A percentile compares a stretch with the other conserved stretches of the same genome.
Evolutionary conservation across 2,329 filamentous ascomycete genomes (phyloP).

Genomic region (Claviceps purpurea): DNA sequence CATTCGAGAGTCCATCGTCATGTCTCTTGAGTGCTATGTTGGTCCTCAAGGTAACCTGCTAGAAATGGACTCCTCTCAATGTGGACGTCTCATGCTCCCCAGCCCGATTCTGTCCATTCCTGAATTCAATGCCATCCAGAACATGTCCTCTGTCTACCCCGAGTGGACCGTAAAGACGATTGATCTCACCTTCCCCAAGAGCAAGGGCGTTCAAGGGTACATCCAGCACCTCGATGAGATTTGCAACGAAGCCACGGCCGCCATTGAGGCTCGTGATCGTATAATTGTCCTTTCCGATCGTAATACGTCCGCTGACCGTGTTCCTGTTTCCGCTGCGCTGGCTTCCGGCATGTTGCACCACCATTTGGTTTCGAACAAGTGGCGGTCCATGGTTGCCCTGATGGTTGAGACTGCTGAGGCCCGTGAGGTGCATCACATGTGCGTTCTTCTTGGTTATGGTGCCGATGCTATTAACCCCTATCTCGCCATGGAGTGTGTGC

Average conservation of each 20-base stretch:
- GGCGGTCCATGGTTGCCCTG: slow-evolving; percentile 77
- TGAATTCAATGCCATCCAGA: slow-evolving; percentile 79
- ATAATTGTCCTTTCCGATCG: slow-evolving; percentile 84
- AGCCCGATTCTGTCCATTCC: slow-evolving; percentile 82
- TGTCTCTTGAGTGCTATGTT: slow-evolving; percentile 94
- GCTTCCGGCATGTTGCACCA: slow-evolving; percentile 92
- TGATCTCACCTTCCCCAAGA: slow-evolving; percentile 87
- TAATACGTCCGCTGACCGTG: slow-evolving; percentile 67
- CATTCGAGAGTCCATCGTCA: slow-evolving; percentile 93
- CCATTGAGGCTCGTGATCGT: slow-evolving; percentile 71
- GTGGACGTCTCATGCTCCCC: slow-evolving; percentile 69
- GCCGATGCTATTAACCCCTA: slow-evolving; percentile 92
- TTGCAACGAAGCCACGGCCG: slow-evolving; percentile 70
- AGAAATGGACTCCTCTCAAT: slow-evolving; percentile 86
- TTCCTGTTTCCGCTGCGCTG: slow-evolving; percentile 73
- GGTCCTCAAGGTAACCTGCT: slow-evolving; percentile 90
- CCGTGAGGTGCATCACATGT: slow-evolving; percentile 97
- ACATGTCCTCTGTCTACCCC: slow-evolving; percentile 57
- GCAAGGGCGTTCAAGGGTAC: slow-evolving; percentile 70
- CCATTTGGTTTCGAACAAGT: slow-evolving; percentile 89
- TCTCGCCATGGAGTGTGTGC: slow-evolving; percentile 87
- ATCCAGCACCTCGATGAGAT: slow-evolving; percentile 78
- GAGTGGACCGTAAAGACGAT: slow-evolving; percentile 83
- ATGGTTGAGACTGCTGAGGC: slow-evolving; percentile 85
- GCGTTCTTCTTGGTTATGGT: slow-evolving; percentile 91